Evolutionary conservation across 768 basidiomycete species (phyloP).

Genomic region (Strobilomyces echinocephalus): DNA sequence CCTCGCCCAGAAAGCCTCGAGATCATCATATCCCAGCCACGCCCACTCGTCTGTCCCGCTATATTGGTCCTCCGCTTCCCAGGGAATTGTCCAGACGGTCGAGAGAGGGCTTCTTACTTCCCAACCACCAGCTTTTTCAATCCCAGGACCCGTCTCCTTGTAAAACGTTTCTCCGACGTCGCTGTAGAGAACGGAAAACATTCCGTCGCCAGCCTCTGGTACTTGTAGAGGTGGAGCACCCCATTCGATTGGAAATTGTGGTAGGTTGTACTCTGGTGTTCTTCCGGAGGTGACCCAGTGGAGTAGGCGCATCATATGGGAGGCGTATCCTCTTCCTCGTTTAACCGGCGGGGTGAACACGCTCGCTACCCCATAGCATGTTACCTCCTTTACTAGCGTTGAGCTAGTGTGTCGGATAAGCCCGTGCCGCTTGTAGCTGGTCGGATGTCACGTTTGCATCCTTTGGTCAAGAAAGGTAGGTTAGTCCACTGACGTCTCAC

Average conservation of each 20-base stretch:
- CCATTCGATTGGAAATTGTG: slow-evolving; percentile 37
- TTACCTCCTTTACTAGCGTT: slow-evolving; percentile 28
- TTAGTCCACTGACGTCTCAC: slow-evolving; percentile 48
- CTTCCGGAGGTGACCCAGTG: slow-evolving; percentile 49
- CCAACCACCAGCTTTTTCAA: slow-evolving; percentile 40
- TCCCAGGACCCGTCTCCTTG: slow-evolving; percentile 34
- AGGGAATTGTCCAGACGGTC: slow-evolving; percentile 38
- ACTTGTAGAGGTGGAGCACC: slow-evolving; percentile 40
- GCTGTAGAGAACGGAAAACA: slow-evolving; percentile 50
- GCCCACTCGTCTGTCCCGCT: slow-evolving; percentile 6
- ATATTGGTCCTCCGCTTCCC: slow-evolving; percentile 1
- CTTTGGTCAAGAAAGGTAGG: not conserved
- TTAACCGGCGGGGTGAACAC: slow-evolving; percentile 51
- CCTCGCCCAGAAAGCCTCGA: slow-evolving; percentile 35
- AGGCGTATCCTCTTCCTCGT: slow-evolving; percentile 53
- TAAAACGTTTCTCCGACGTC: slow-evolving; percentile 50
- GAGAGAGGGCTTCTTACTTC: slow-evolving; percentile 32
- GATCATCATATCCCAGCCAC: slow-evolving; percentile 35
- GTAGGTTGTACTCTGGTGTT: slow-evolving; percentile 26
- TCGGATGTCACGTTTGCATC: not conserved
- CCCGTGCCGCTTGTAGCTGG: slow-evolving; percentile 35
- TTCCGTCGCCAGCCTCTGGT: slow-evolving; percentile 34
- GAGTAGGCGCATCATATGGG: slow-evolving; percentile 60
- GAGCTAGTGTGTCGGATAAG: slow-evolving; percentile 25
- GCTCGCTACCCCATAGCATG: slow-evolving; percentile 50